Evolutionary conservation across 768 basidiomycete genomes (phyloP), one percentile per base, ranked within the genome.

Genomic region (Russula olivacea): DNA sequence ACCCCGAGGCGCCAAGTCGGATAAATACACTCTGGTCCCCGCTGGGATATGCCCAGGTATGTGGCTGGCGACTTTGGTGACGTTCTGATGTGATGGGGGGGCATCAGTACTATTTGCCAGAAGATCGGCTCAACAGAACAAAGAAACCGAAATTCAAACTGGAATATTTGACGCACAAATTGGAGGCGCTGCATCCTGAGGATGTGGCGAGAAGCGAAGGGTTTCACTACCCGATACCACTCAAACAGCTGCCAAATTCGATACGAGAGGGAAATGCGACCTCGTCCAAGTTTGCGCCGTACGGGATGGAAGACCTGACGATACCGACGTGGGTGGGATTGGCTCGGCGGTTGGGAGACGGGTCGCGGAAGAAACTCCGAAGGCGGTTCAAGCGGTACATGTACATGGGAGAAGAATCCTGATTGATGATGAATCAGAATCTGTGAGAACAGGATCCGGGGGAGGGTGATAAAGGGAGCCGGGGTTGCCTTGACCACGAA

Each of bases 41-140:
- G 4, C 75, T 94, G 47, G 91, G 91, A 50, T 97, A 87, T 77
- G 86, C 89, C 54, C 93, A 96, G 82, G 92, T 91, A 71, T 58
- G 80, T 47, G 21, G 45, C 10, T 25, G n/a, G 61, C 41, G 12
- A 28, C 32, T 40, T 69, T 45, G 67, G 52, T 36, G 32, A 28
- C 23, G 32, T 19, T 30, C 34, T 45, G 51, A 30, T 9, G 45
- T 63, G 30, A 61, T 56, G 38, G 51, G 53, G 15, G 47, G 14
- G 14, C 15, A 28, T 61, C 47, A 91, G 88, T 91, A 83, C 71
- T 85, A 82, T 71, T 73, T 93, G 50, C 86, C 87, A 0, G 74
- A 80, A 45, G 58, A 70, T 47, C 69, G 63, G 61, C 73, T 91
- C 15, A 76, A 79, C 68, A 75, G 81, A 71, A 77, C 70, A 43